phyloP scores from a whole-genome alignment of 177 flowering plant species.

The Vitis hybrid region DNA sequence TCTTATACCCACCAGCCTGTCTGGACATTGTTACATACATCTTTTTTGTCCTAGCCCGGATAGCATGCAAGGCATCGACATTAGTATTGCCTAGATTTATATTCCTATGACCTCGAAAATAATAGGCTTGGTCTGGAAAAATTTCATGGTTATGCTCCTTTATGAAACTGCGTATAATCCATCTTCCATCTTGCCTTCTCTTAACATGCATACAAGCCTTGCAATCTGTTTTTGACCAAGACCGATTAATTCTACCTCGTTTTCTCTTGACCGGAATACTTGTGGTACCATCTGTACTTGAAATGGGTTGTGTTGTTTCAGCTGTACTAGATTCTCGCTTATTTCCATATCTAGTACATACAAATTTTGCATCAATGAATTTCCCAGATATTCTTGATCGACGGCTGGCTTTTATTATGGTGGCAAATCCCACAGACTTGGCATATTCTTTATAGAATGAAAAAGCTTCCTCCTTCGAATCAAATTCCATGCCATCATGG shows the following conservation, averaged over 20 bases:
- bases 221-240: slow-evolving; percentile 39
- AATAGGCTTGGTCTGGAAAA: slow-evolving; percentile 25
- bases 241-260: slow-evolving; percentile 29
- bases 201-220: slow-evolving; percentile 42
- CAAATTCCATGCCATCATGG: slow-evolving; percentile 37
- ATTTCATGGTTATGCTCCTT: slow-evolving; percentile 43
- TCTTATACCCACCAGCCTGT: slow-evolving; percentile 27
- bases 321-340: slow-evolving; percentile 16
- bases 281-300: slow-evolving; percentile 10
- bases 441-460: slow-evolving; percentile 37
- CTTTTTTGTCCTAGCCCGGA: slow-evolving; percentile 16
- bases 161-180: slow-evolving; percentile 30
- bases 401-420: slow-evolving; percentile 39
- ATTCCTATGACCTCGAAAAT: slow-evolving; percentile 23
- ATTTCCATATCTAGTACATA: slow-evolving; percentile 33
- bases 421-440: slow-evolving; percentile 30
- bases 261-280: slow-evolving; percentile 20
- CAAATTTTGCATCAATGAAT: slow-evolving; percentile 41
- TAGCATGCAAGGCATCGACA: slow-evolving; percentile 19
- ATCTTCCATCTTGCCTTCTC: slow-evolving; percentile 33
- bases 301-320: slow-evolving; percentile 15
- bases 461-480: slow-evolving; percentile 40
- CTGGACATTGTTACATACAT: slow-evolving; percentile 23
- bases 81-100: slow-evolving; percentile 16
- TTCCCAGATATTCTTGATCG: slow-evolving; percentile 34